Conservation (phyloP, 169 alveolate species). For the Perkinsus chesapeaki region DNA sequence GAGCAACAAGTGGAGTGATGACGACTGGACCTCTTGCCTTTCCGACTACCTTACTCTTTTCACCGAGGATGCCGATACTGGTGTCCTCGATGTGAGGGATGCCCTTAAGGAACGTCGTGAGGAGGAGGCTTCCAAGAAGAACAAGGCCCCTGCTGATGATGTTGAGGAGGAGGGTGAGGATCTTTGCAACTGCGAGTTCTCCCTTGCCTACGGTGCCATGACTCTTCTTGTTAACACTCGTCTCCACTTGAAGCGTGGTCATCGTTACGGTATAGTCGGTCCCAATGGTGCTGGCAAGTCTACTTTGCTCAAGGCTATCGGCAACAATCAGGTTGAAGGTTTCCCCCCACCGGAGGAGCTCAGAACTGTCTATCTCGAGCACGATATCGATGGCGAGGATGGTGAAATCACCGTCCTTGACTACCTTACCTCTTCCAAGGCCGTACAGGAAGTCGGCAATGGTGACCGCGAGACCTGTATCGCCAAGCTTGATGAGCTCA, state of each 20-base stretch:
- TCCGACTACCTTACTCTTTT: neutral
- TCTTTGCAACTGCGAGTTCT: conserved; percentile 33
- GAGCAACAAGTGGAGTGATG: neutral
- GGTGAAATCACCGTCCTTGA: neutral
- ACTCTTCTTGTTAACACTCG: conserved; percentile 33
- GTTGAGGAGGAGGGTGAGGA: conserved; percentile 30
- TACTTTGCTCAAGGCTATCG: neutral
- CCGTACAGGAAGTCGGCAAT: neutral
- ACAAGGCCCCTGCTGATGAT: conserved; percentile 25
- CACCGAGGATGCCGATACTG: neutral
- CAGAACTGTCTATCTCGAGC: neutral
- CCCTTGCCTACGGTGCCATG: conserved; percentile 36
- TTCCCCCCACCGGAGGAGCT: conserved; percentile 2
- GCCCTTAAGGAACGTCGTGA: neutral
- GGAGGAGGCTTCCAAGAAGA: conserved; percentile 18
- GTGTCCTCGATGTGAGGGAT: neutral
- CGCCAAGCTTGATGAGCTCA: neutral
- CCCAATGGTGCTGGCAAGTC: neutral
- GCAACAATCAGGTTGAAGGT: neutral
- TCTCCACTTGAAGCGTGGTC: conserved; percentile 33
- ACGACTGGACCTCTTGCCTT: neutral
- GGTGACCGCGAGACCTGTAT: neutral
- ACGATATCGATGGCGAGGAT: neutral
- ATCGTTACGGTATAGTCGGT: conserved; percentile 12
- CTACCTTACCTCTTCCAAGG: neutral